These are phyloP conservation scores for Marasmius sp. DNA, from an alignment of 1,284 basidiomycete genomes.

Conservation along the genomic window DNA sequence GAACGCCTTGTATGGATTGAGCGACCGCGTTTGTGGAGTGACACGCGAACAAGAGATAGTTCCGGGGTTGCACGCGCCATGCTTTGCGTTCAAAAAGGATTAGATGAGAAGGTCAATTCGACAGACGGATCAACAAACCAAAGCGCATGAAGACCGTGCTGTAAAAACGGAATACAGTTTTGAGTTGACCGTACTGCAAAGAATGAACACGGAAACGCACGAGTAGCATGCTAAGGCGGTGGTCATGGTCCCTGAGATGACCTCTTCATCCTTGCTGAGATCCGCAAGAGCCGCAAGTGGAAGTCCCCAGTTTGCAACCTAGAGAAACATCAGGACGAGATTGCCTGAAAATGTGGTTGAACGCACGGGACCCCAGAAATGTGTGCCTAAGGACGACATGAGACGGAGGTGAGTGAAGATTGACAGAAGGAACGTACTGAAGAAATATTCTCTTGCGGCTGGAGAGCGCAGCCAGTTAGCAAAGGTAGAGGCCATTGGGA, in stretches of 20 bases:
- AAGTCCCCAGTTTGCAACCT: constrained; percentile 97
- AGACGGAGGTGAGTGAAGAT: constrained; percentile 14
- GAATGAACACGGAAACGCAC: constrained; percentile 51
- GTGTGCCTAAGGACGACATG: constrained; percentile 63
- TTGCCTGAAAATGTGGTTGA: constrained; percentile 10
- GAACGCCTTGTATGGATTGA: constrained; percentile 78
- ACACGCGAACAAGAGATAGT: constrained; percentile 92
- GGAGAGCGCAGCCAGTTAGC: constrained; percentile 86
- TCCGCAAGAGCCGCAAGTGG: constrained; percentile 90
- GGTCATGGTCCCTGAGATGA: constrained; percentile 96
- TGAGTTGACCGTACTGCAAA: constrained; percentile 6
- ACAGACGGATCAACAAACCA: constrained; percentile 47
- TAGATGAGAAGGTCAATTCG: background rate
- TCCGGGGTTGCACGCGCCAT: constrained; percentile 93
- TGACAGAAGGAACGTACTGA: constrained; percentile 62
- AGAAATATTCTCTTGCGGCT: constrained; percentile 88
- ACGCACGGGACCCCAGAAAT: constrained; percentile 94
- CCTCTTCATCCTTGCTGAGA: constrained; percentile 88
- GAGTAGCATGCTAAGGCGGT: constrained; percentile 88
- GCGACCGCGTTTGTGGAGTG: constrained; percentile 90
- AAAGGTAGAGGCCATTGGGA: constrained; percentile 76
- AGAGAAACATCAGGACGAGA: constrained; percentile 18
- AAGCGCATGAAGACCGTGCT: constrained; percentile 96
- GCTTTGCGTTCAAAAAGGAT: constrained; percentile 43
- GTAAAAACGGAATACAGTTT: constrained; percentile 9